A percentile compares a stretch with the other conserved stretches of the same genome.
Evolutionary conservation across 306 rosid species (phyloP).

Genomic region (Dryas drummondii): DNA sequence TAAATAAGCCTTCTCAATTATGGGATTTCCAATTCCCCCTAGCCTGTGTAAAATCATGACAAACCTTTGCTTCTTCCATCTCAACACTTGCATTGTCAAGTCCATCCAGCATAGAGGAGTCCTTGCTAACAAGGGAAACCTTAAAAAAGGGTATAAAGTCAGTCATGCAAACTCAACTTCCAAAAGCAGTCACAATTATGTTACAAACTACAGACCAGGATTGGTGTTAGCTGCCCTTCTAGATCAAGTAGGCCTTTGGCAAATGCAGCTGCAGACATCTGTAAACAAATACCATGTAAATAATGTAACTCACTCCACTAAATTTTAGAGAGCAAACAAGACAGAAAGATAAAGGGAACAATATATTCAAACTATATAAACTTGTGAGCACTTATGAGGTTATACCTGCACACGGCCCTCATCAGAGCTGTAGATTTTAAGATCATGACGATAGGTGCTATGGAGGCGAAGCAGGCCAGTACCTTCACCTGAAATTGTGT

Average conservation of each 20-base stretch:
- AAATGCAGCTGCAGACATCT: conserved; percentile 99
- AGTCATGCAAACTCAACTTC: conserved; percentile 33
- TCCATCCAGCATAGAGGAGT: conserved; percentile 99
- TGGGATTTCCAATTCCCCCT: background rate
- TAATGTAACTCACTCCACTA: conserved; percentile 16
- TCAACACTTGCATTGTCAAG: conserved; percentile 94
- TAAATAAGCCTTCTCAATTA: background rate
- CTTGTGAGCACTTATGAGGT: background rate
- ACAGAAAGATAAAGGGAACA: conserved; percentile 17
- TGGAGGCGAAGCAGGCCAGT: conserved; percentile 97
- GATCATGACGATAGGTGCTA: conserved; percentile 96
- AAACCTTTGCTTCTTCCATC: conserved; percentile 94
- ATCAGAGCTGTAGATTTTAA: conserved; percentile 97
- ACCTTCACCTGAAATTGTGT: conserved; percentile 79
- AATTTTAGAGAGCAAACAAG: conserved; percentile 10
- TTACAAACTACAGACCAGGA: conserved; percentile 64
- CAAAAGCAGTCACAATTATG: conserved; percentile 24
- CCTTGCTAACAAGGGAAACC: conserved; percentile 99
- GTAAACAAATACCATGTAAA: conserved; percentile 35
- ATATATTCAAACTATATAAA: background rate
- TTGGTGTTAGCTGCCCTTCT: conserved; percentile 95
- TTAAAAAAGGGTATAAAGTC: conserved; percentile 35
- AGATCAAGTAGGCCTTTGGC: conserved; percentile 99
- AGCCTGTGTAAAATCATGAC: background rate
- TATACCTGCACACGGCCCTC: conserved; percentile 99